Conservation (phyloP, 352 stramenopile genomes). For the Phytophthora nicotianae region DNA sequence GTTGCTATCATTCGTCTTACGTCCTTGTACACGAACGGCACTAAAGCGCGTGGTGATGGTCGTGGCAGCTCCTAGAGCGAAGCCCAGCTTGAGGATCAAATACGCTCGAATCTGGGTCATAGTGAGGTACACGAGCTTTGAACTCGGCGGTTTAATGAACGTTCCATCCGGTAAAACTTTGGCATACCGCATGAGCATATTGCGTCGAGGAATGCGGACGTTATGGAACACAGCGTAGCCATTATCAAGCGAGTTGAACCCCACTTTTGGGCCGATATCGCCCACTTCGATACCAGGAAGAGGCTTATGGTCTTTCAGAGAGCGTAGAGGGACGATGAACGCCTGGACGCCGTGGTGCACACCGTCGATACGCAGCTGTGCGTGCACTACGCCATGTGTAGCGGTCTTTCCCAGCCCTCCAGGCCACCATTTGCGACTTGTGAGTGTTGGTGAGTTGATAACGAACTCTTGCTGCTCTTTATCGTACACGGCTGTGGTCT, state of each 20-base stretch:
- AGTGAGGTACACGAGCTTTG: constrained; percentile 68
- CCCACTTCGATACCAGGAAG: constrained; percentile 22
- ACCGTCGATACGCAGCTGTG: constrained; percentile 17
- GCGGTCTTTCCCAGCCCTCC: constrained; percentile 25
- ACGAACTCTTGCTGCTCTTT: constrained; percentile 89
- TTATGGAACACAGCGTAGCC: constrained; percentile 29
- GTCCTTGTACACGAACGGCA: constrained; percentile 1
- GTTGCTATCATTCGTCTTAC: not conserved
- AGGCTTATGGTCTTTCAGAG: constrained; percentile 22
- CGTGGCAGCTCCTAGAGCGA: not conserved
- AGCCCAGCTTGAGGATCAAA: constrained; percentile 7
- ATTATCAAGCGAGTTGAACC: constrained; percentile 31
- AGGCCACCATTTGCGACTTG: constrained; percentile 95
- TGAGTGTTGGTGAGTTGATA: constrained; percentile 94
- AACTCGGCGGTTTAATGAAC: constrained; percentile 63
- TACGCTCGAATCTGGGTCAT: constrained; percentile 49
- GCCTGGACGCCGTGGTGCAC: constrained; percentile 16
- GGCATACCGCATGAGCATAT: constrained; percentile 34
- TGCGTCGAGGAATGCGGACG: constrained; percentile 17
- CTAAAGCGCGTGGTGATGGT: constrained; percentile 1
- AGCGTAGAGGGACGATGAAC: constrained; percentile 27
- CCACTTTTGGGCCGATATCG: constrained; percentile 27
- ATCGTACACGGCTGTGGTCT: constrained; percentile 50
- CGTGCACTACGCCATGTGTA: constrained; percentile 24
- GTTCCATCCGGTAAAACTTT: constrained; percentile 58